A percentile compares a stretch with the other conserved stretches of the same genome.
These are phyloP conservation scores for Dothideomycetes sp. DNA, from an alignment of 2,329 filamentous ascomycete species.

Conservation along the genomic window DNA sequence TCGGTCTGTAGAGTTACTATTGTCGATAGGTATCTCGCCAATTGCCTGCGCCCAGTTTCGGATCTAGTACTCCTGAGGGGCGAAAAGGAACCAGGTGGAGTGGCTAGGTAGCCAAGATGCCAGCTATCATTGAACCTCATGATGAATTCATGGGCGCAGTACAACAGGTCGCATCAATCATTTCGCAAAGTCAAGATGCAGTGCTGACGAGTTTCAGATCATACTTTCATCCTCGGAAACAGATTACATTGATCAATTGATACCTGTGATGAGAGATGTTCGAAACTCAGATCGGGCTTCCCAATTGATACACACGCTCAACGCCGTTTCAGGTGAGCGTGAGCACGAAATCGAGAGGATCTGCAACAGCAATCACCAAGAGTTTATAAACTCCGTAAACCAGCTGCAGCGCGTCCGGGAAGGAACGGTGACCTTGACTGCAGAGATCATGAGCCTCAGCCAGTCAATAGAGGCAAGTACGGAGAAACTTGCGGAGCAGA, in stretches of 20 bases:
- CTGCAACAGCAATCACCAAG: conserved; percentile 91
- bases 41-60: too few relatives aligned
- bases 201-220: conserved; percentile 49
- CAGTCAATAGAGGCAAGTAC: conserved; percentile 92
- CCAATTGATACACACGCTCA: conserved; percentile 65
- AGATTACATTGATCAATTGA: conserved; percentile 92
- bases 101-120: conserved; percentile 22
- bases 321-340: conserved; percentile 72
- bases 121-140: conserved; percentile 29
- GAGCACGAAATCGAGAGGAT: conserved; percentile 89
- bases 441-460: conserved; percentile 84
- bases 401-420: conserved; percentile 87
- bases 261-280: conserved; percentile 87
- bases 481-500: conserved; percentile 86
- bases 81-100: too few relatives aligned
- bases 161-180: too few relatives aligned
- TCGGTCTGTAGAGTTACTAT: too few relatives aligned
- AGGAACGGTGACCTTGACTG: conserved; percentile 76
- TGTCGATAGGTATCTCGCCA: too few relatives aligned
- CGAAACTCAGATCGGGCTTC: conserved; percentile 61
- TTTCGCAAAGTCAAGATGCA: too few relatives aligned
- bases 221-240: conserved; percentile 83
- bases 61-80: too few relatives aligned
- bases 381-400: conserved; percentile 88
- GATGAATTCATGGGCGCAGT: conserved; percentile 38